Base-by-base conservation (phyloP, 768 basidiomycete species). In the Pisolithus sp. region DNA sequence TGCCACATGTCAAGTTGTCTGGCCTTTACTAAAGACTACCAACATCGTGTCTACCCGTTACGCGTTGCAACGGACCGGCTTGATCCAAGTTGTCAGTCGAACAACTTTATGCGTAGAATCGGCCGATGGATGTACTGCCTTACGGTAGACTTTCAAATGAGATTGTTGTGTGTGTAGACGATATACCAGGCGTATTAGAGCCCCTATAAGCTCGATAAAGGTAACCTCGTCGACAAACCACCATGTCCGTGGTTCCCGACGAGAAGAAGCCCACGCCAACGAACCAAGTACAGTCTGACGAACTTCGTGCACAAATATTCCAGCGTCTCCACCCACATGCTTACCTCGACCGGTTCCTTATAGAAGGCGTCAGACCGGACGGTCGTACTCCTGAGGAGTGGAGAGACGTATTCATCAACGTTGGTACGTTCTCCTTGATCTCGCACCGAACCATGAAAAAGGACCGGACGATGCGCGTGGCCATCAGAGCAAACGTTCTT, bases 281-380 rank as follows among this genome's bases (percentile, higher is more conserved):
- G 5, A 34, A 34, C 12, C 34, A 34, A 34, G 34, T 13, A 5
- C 34, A 59, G n/a, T 48, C 59, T n/a, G 67, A 68, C 36, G 41
- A 58, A 9, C 52, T 63, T 30, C 67, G 67, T 58, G 53, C 67
- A 1, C 65, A 67, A 36, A 81, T 85, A 30, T 94, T 94, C 70
- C 88, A 92, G 60, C 84, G 92, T 13, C 77, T 99, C 0, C 93
- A 97, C 60, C 95, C 96, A 2, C 79, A 80, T 30, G 78, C 82
- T 5, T 98, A 97, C 65, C 81, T 98, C 43, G 85, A 91, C 58
- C 79, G 87, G 7, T 98, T 96, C 61, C 70, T 97, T 17, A 73
- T 78, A 2, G 85, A 95, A 62, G 73, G 81, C 7, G 74, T 87
- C 51, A 70, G 96, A 49, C 90, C 93, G 0, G 93, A 97, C 64